Conservation (phyloP, 192 early-diverging fungal species). For the Polychytrium aggregatum region DNA sequence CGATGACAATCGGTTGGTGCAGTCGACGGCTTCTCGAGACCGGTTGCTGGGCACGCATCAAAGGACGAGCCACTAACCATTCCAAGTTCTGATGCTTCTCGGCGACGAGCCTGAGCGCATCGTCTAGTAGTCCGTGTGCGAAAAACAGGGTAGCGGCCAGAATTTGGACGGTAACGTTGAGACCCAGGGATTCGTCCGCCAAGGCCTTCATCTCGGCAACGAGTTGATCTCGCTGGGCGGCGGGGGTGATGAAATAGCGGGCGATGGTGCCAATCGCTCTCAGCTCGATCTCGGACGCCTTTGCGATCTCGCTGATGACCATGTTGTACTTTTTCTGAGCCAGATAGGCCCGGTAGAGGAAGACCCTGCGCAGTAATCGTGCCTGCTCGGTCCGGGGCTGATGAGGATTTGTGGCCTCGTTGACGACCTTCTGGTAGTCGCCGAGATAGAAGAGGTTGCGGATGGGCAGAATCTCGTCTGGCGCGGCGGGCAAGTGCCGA, state of each 20-base stretch:
- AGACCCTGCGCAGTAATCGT: constrained; percentile 42
- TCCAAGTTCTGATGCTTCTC: constrained; percentile 66
- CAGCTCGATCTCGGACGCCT: constrained; percentile 40
- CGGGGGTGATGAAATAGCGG: constrained; percentile 30
- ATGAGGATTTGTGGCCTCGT: constrained; percentile 36
- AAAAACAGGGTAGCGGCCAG: constrained; percentile 54
- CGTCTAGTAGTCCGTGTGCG: constrained; percentile 48
- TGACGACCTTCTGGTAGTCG: constrained; percentile 62
- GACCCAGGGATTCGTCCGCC: no score
- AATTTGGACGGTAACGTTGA: constrained; percentile 35
- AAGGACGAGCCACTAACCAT: no score
- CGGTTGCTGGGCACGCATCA: no score
- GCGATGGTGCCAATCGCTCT: constrained; percentile 58
- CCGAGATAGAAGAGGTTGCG: constrained; percentile 46
- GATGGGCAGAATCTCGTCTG: constrained; percentile 23
- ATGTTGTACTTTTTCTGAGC: constrained; percentile 59
- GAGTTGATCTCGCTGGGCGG: constrained; percentile 9
- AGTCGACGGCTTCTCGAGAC: no score
- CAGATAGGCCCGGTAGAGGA: constrained; percentile 70
- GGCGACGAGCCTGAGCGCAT: constrained; percentile 60
- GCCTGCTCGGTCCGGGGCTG: constrained; percentile 12
- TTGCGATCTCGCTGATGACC: constrained; percentile 54
- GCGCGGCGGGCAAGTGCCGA: no score
- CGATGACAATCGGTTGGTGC: no score
- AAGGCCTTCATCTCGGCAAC: not conserved